Base-by-base conservation (phyloP, 140 eudicot genomes). In the Flaveria floridana region DNA sequence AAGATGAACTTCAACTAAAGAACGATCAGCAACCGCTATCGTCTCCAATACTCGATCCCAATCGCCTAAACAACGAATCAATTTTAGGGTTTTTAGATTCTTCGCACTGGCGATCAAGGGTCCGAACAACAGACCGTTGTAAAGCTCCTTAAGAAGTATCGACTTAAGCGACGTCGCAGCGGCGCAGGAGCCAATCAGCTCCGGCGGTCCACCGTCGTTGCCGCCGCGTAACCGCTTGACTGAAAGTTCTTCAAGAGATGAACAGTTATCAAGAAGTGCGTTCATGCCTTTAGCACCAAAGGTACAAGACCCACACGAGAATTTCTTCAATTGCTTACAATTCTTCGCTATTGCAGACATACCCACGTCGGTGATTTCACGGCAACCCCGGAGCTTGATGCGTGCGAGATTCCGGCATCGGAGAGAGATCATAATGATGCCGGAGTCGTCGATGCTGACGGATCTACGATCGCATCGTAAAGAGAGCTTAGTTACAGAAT, bases 201-300 rank as follows among this genome's bases (percentile, higher is more conserved):
- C 96, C 16, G 79, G 52, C 0, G 78, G 57, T 14, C 68, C 86
- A 18, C 81, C 85, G 34, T 84, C 87, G 47, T 67, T 76, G 19
- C 78, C 64, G 34, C 95, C 92, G 9, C 92, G 80, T 1, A 92
- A 80, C 10, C 96, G 85, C 84, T 89, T 92, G 7, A 92, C 88
- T 2, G 90, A 87, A 7, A 92, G 84, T 25, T 92, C 92, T 50
- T 93, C 94, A 8, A 93, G 80, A 6, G 84, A 69, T 7, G 77
- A 65, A 55, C 88, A 88, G 28, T 88, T 78, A 30, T 78, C 58
- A 6, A 92, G 61, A 13, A 92, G 78, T 3, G 92, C 87, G 51
- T 87, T 92, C 81, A 92, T 75, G 2, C 96, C 96, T 68, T 86
- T 84, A 6, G 86, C 90, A 0, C 95, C 97, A 66, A 91, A 91